Conservation (phyloP, 208 protist species). For the Vickermania spadyakhi region DNA sequence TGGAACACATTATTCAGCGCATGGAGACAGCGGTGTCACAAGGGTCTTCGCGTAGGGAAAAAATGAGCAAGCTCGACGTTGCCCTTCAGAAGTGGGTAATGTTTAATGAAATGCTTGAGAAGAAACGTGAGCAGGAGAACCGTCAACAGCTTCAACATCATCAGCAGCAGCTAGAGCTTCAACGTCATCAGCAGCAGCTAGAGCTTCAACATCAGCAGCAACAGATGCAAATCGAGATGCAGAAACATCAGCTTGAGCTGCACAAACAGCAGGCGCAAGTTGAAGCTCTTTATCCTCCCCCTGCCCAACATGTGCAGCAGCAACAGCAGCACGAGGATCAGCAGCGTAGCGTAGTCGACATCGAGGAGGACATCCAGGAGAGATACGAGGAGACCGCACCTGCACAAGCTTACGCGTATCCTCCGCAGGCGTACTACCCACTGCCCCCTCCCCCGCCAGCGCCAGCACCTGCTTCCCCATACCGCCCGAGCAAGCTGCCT, state of each 20-base stretch:
- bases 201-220: background rate
- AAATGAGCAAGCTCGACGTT: background rate
- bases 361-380: background rate
- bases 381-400: too few relatives aligned
- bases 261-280: too few relatives aligned
- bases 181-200: background rate
- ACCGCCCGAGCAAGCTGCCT: background rate
- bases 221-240: background rate
- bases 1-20: background rate
- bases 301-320: background rate
- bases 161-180: background rate
- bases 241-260: slow-evolving; percentile 1
- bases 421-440: background rate
- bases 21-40: background rate
- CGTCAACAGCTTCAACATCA: background rate
- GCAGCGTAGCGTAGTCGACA: background rate
- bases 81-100: background rate
- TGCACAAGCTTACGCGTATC: background rate
- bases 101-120: background rate
- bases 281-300: too few relatives aligned
- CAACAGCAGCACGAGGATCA: background rate
- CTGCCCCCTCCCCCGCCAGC: background rate
- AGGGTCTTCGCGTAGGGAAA: background rate
- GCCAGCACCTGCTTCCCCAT: background rate
- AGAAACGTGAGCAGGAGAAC: background rate